Base-by-base conservation (phyloP, 805 yeast species). In the Candida loeiensis region DNA sequence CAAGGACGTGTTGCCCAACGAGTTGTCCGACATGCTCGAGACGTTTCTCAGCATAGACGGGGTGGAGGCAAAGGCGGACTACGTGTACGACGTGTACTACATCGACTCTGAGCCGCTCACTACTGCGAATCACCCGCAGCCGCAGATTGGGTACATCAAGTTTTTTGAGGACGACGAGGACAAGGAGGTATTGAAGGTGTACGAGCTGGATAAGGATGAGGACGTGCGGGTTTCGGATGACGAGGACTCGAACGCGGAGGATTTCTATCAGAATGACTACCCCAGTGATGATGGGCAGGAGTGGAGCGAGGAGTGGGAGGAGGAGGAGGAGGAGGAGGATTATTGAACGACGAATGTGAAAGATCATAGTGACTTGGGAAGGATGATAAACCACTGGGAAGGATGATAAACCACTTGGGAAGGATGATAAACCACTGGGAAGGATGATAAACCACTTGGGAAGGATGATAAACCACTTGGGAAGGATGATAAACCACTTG, bases 221-320 rank as follows among this genome's bases (percentile, higher is more conserved):
- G 43, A 39, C 20, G 25, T 22, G 4, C 17, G 32, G 7, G 20
- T 39, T 7, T 73, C 87, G 0, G 93, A 84, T 48, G 88, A 85
- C 51, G 91, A 85, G 46, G 95, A 85, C 54, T 84, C 93, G 0
- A 85, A 85, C 55, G 96, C 96, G 15, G 99, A 91, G 63, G 88
- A 85, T 40, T 90, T 81, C 54, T 91, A 91, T 57, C 79, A 80
- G 51, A 91, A 93, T 60, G 98, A 91, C 54, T 91, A 91, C 54
- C 98, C 98, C 0, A 95, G 88, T 34, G 96, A 90, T 54, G 96
- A 88, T 47, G 91, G 85, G 51, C 88, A 79, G 7, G 61, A 2
- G 53, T 45, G 44, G 18, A 50, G 48, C 16, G 20, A 17, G 16
- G 56, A 49, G 4, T 54, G 50, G 33, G 29, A 27, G 27, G 43